Base-by-base conservation (phyloP, 306 rosid genomes). In the Castanea sativa region DNA sequence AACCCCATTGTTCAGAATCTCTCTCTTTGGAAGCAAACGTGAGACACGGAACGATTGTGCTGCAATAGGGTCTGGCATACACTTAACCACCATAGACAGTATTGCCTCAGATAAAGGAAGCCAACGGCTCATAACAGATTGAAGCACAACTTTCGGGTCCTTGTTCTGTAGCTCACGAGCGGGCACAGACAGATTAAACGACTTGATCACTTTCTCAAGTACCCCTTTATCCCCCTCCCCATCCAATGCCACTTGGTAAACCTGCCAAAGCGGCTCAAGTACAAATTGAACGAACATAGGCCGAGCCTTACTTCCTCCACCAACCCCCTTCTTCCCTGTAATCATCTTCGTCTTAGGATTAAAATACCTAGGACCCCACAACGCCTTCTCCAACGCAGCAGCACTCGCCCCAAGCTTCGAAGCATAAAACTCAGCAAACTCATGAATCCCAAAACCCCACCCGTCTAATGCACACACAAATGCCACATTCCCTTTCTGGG, bases 281-380 rank as follows among this genome's bases (percentile, higher is more conserved):
- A 94, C 97, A 82, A 92, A 91, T 80, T 94, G 94, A 21, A 94
- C 97, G 83, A 94, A 92, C 97, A 91, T 90, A 1, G 98, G 98
- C 56, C 87, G 87, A 41, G 89, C 91, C 80, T 86, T 89, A 74
- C 84, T 84, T 45, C 84, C 82, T 69, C 83, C 86, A 8, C 77
- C 78, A 10, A 87, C 69, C 10, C 87, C 91, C 68, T 92, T 94
- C 90, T 90, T 91, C 80, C 92, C 96, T 33, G 87, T 81, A 70
- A 94, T 94, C 98, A 90, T 89, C 86, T 92, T 92, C 0, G 90
- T 88, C 78, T 88, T 89, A 0, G 92, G 81, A 68, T 84, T 89
- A 59, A 59, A 90, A 83, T 88, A 89, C 59, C 90, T 76, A 0
- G 93, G 92, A 23, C 98, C 97, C 97, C 97, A 94, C 35, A 92